Conservation (phyloP, 192 early-diverging fungal species). For the Haplosporangium gracile region DNA sequence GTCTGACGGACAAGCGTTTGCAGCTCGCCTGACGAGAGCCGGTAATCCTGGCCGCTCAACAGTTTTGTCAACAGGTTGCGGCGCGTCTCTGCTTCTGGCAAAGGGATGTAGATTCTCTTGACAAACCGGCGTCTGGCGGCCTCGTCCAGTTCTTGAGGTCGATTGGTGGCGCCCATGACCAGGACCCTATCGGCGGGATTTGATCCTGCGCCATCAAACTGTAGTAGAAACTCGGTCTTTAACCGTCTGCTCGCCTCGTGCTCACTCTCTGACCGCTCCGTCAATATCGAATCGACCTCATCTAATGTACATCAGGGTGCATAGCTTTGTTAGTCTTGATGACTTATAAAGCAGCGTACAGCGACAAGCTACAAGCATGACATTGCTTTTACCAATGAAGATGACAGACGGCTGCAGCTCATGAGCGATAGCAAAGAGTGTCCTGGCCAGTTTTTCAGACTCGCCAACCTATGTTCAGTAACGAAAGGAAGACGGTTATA, state of each 20-base stretch:
- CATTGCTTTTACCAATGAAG: constrained; percentile 78
- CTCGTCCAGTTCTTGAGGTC: constrained; percentile 89
- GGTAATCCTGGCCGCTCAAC: constrained; percentile 67
- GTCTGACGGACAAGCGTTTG: constrained; percentile 70
- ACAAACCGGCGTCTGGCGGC: constrained; percentile 88
- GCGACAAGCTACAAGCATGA: too few relatives aligned
- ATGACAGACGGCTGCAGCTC: constrained; percentile 86
- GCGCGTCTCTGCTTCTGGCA: constrained; percentile 80
- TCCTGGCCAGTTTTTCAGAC: constrained; percentile 89
- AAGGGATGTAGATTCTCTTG: constrained; percentile 81
- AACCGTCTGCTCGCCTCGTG: constrained; percentile 85
- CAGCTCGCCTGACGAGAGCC: constrained; percentile 68
- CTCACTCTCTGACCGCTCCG: constrained; percentile 87
- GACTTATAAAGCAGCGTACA: not conserved
- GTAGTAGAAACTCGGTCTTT: constrained; percentile 91
- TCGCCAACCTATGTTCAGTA: constrained; percentile 57
- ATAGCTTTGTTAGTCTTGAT: not conserved
- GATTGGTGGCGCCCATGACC: constrained; percentile 95
- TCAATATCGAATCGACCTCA: constrained; percentile 86
- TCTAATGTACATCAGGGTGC: not conserved
- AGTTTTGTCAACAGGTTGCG: constrained; percentile 68
- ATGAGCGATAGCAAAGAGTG: constrained; percentile 88
- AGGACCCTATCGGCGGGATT: constrained; percentile 72
- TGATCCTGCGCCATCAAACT: constrained; percentile 78
- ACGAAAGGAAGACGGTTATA: not conserved